Base-by-base conservation (phyloP, 2,329 filamentous ascomycete species). In the Chaetomiaceae sp. region DNA sequence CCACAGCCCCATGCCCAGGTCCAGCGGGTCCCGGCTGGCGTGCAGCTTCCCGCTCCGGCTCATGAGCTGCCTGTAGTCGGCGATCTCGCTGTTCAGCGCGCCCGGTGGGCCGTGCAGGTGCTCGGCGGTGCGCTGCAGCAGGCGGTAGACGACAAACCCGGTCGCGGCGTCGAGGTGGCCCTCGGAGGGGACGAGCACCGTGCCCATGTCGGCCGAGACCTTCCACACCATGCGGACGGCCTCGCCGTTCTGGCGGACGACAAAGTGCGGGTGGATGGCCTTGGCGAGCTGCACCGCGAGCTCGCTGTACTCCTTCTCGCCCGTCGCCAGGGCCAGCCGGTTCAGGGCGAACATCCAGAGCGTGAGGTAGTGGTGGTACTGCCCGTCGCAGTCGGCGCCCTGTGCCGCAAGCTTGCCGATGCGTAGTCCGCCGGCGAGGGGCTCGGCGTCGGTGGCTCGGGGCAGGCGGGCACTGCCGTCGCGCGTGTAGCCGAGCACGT, bases 321-420 rank as follows among this genome's bases (percentile, higher is more conserved):
- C 68, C 1, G 74, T 72, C 3, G 77, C 79, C 33, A 75, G 56
- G 0, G 76, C 70, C 37, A 82, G 68, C 1, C 81, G 70, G 61
- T 81, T 82, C 4, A 84, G 69, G 2, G 80, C 79, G 62, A 82
- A 83, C 79, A 83, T 82, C 81, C 81, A 84, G 5, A 83, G 62
- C 0, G 79, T 83, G 19, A 83, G 68, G 58, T 83, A 83, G 60
- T 83, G 81, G 59, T 82, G 79, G 55, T 84, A 83, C 63, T 84
- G 81, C 2, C 81, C 80, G 63, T 84, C 81, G 7, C 74, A 71
- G 48, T 83, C 79, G 1, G 68, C 62, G 0, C 80, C 80, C 0
- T 56, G 51, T 12, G 69, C 78, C 2, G 75, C 68, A 12, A 71
- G 56, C 63, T 83, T 84, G 23, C 81, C 81, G 54, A 83, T 83